These are phyloP conservation scores for Fistulifera solaris DNA, from an alignment of 108 stramenopile species.

Conservation along the genomic window DNA sequence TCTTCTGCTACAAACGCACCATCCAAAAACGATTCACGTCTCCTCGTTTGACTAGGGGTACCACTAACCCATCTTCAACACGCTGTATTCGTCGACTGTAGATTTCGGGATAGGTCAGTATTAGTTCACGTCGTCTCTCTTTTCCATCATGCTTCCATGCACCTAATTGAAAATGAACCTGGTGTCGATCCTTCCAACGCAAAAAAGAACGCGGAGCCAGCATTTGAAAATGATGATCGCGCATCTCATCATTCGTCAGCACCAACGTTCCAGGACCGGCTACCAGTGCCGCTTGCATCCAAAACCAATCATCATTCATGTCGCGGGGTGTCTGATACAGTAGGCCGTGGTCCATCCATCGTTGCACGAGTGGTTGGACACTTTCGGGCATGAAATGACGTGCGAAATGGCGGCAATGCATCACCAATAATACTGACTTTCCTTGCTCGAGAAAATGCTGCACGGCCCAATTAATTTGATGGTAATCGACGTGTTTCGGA, in stretches of 20 bases:
- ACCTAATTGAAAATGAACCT: conserved; percentile 74
- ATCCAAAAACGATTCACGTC: conserved; percentile 81
- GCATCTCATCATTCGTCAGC: conserved; percentile 96
- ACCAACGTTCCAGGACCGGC: conserved; percentile 47
- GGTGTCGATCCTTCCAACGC: conserved; percentile 95
- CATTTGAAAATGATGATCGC: conserved; percentile 98
- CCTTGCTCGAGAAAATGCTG: conserved; percentile 39
- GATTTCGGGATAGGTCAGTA: conserved; percentile 49
- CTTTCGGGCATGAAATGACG: conserved; percentile 36
- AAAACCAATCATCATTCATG: conserved; percentile 99
- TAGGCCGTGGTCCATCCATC: conserved; percentile 38
- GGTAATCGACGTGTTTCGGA: conserved; percentile 84
- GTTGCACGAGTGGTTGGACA: conserved; percentile 32
- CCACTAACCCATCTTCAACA: conserved; percentile 49
- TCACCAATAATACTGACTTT: conserved; percentile 46
- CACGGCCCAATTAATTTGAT: conserved; percentile 86
- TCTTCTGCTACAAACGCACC: conserved; percentile 65
- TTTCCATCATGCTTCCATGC: conserved; percentile 1
- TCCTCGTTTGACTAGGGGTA: conserved; percentile 72
- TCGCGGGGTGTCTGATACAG: conserved; percentile 62
- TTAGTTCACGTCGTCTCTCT: conserved; percentile 15
- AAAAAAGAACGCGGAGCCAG: conserved; percentile 78
- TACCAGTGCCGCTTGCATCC: conserved; percentile 89
- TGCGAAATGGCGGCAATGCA: conserved; percentile 80
- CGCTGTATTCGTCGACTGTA: conserved; percentile 76